phyloP scores from a whole-genome alignment of 2,329 filamentous ascomycete species.

The Diaporthe vexans region DNA sequence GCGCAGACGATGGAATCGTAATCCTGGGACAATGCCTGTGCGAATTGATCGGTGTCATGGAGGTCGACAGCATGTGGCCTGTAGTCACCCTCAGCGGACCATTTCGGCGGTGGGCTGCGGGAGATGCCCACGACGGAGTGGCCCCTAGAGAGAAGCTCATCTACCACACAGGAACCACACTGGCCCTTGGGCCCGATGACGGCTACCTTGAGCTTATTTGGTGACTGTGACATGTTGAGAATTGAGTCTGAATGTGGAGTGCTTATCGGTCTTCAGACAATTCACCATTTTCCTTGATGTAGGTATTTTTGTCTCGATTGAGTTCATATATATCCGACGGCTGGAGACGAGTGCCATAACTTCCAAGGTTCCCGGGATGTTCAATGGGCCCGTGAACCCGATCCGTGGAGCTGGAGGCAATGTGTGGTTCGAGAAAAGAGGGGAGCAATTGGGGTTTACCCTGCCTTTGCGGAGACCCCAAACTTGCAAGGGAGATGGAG shows the following conservation, averaged over 20 bases:
- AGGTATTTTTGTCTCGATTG: background rate
- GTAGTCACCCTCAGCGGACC: background rate
- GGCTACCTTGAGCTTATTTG: conserved; percentile 1
- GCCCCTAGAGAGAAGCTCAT: background rate
- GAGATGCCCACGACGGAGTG: conserved; percentile 7
- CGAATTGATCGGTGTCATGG: background rate
- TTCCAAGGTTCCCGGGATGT: background rate
- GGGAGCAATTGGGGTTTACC: too few relatives aligned
- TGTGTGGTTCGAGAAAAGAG: too few relatives aligned
- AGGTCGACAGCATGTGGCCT: background rate
- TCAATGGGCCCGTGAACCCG: background rate
- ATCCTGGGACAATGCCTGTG: background rate
- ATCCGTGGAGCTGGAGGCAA: too few relatives aligned
- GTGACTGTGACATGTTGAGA: background rate
- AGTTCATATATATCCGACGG: too few relatives aligned
- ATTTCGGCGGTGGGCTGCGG: background rate
- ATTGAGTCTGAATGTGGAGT: background rate
- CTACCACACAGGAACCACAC: background rate
- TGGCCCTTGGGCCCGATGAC: conserved; percentile 8
- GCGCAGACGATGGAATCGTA: background rate
- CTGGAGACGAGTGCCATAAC: background rate
- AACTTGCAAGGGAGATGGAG: conserved; percentile 35
- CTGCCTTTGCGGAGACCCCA: background rate
- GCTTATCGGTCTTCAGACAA: background rate
- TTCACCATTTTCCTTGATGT: background rate